phyloP scores from a whole-genome alignment of 1,284 basidiomycete species.

The Ganoderma resinaceum region DNA sequence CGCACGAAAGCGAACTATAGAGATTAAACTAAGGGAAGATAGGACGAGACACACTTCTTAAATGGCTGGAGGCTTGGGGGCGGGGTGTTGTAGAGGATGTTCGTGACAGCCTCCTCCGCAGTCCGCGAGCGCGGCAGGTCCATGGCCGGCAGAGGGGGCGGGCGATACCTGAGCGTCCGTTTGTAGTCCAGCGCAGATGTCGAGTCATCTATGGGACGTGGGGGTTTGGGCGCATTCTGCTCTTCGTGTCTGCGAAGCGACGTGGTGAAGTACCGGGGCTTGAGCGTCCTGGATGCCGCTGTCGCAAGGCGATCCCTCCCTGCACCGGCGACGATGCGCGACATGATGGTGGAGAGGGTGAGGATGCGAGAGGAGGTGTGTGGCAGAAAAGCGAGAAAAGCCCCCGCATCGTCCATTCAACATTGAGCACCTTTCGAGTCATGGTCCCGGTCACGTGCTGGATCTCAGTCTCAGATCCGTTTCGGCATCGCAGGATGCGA shows the following conservation, averaged over 20 bases:
- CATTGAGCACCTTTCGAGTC: constrained; percentile 20
- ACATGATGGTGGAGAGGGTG: constrained; percentile 12
- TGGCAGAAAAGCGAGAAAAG: constrained; percentile 19
- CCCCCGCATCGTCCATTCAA: constrained; percentile 17
- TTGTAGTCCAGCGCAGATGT: constrained; percentile 97
- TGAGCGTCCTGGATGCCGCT: constrained; percentile 14
- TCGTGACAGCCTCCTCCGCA: constrained; percentile 94
- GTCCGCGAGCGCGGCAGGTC: constrained; percentile 78
- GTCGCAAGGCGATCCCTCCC: constrained; percentile 20
- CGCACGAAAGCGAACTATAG: background rate
- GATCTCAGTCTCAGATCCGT: constrained; percentile 16
- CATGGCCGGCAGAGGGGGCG: constrained; percentile 79
- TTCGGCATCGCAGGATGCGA: too few species aligned
- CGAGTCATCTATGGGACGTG: constrained; percentile 83
- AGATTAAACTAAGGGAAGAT: background rate
- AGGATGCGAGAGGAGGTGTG: constrained; percentile 8
- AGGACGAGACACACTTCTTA: constrained; percentile 74
- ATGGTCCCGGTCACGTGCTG: constrained; percentile 24
- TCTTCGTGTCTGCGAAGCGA: constrained; percentile 39
- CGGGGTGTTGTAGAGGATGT: constrained; percentile 96
- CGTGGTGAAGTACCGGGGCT: constrained; percentile 45
- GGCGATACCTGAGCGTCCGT: constrained; percentile 70
- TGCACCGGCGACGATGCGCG: constrained; percentile 20
- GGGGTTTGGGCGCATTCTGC: constrained; percentile 53
- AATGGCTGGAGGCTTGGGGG: constrained; percentile 92